phyloP scores from a whole-genome alignment of 176 grass and related monocot genomes.

The Pontederia crassipes region DNA sequence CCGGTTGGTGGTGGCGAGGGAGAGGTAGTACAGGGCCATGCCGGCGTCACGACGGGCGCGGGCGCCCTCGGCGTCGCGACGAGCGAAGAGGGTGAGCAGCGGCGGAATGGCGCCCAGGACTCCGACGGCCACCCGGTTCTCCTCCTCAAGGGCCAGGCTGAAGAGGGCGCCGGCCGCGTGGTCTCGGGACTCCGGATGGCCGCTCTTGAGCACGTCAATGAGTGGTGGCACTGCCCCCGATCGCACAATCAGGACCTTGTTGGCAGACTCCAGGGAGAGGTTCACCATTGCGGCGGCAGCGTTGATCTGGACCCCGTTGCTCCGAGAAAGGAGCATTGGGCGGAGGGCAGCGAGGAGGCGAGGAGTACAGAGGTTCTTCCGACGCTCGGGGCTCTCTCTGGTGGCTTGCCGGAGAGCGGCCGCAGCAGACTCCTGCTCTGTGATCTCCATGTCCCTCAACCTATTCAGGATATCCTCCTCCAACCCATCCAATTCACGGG shows the following conservation, averaged over 20 bases:
- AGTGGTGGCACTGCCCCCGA: conserved; percentile 67
- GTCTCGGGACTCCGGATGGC: conserved; percentile 59
- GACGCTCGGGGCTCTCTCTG: conserved; percentile 38
- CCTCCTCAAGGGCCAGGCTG: conserved; percentile 73
- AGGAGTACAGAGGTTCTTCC: conserved; percentile 55
- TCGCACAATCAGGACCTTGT: conserved; percentile 68
- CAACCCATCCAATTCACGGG: conserved; percentile 21
- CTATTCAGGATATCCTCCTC: conserved; percentile 53
- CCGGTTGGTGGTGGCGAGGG: conserved; percentile 54
- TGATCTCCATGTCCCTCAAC: conserved; percentile 23
- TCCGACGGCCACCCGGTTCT: conserved; percentile 74
- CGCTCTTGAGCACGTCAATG: conserved; percentile 45
- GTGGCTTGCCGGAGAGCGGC: conserved; percentile 57
- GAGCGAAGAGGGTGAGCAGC: conserved; percentile 52
- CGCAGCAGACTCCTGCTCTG: conserved; percentile 51
- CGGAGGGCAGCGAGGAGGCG: conserved; percentile 55
- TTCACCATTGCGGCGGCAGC: conserved; percentile 61
- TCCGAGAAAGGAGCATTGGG: conserved; percentile 53
- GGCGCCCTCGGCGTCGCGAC: neutral
- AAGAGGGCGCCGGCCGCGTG: conserved; percentile 78
- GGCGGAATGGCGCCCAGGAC: conserved; percentile 76
- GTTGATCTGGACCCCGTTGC: conserved; percentile 54
- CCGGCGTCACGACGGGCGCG: conserved; percentile 69
- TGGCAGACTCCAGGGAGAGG: conserved; percentile 64
- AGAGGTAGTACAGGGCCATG: conserved; percentile 81